Conservation (phyloP, 768 basidiomycete genomes). For the Phylloporus sp. region DNA sequence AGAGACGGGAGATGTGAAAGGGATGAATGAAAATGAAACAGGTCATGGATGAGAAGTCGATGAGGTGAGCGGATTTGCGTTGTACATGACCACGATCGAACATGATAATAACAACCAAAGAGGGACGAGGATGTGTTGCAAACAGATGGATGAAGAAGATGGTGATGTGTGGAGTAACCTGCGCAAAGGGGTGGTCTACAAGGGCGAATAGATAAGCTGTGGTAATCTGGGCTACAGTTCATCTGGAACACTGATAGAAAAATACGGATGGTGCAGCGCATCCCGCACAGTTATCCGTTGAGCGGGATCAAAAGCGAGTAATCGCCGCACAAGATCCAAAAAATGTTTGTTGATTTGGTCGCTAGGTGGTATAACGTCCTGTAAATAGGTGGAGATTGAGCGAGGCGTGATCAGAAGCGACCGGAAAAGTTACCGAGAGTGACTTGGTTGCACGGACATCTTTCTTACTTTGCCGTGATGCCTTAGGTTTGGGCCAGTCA, state of each 20-base stretch:
- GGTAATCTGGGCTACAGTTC: conserved; percentile 53
- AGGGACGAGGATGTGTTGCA: conserved; percentile 19
- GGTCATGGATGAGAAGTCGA: conserved; percentile 25
- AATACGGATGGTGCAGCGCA: conserved; percentile 86
- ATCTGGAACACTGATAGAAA: conserved; percentile 60
- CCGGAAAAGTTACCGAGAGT: conserved; percentile 54
- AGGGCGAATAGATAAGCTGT: conserved; percentile 31
- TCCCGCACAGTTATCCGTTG: conserved; percentile 85
- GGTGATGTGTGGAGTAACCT: conserved; percentile 17
- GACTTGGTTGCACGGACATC: conserved; percentile 85
- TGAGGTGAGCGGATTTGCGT: conserved; percentile 29
- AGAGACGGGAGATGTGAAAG: conserved; percentile 18
- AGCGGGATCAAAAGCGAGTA: conserved; percentile 87
- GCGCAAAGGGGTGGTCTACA: conserved; percentile 32
- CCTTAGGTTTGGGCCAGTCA: conserved; percentile 89
- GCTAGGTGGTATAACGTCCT: conserved; percentile 83
- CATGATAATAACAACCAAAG: conserved; percentile 36
- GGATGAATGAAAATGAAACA: conserved; percentile 26
- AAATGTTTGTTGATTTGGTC: conserved; percentile 77
- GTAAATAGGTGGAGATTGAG: conserved; percentile 9
- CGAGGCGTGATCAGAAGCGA: neutral
- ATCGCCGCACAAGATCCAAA: conserved; percentile 79
- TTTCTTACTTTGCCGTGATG: conserved; percentile 87
- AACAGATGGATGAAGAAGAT: conserved; percentile 23
- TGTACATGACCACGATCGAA: conserved; percentile 37